A percentile compares a stretch with the other conserved stretches of the same genome.
Conservation (phyloP, 192 early-diverging fungal species). For the Geranomyces variabilis region DNA sequence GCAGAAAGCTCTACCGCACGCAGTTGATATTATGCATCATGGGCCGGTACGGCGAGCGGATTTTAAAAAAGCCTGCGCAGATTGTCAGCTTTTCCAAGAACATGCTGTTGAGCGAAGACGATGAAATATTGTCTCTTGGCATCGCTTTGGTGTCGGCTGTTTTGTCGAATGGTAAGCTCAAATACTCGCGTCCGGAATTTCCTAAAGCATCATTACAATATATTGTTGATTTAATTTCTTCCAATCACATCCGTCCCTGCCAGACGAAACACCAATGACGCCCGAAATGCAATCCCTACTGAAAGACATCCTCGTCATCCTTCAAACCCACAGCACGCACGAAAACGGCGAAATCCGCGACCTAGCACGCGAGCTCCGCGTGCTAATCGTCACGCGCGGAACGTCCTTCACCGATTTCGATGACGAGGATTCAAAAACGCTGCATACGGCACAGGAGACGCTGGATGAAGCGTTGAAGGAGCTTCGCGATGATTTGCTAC, state of each 20-base stretch:
- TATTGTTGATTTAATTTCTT: not conserved
- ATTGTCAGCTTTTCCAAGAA: slow-evolving; percentile 56
- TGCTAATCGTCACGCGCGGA: slow-evolving; percentile 31
- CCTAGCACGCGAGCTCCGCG: slow-evolving; percentile 38
- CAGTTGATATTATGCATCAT: slow-evolving; percentile 69
- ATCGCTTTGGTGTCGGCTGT: slow-evolving; percentile 21
- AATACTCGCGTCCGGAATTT: too few relatives aligned
- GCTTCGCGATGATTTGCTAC: slow-evolving; percentile 75
- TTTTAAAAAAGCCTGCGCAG: slow-evolving; percentile 74
- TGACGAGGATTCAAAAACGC: not conserved
- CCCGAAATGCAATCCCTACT: slow-evolving; percentile 18
- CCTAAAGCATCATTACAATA: not conserved
- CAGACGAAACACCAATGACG: slow-evolving; percentile 1
- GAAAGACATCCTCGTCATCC: slow-evolving; percentile 36
- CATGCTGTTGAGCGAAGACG: slow-evolving; percentile 33
- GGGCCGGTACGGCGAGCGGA: slow-evolving; percentile 71
- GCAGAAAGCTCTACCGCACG: slow-evolving; percentile 35
- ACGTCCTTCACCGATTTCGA: not conserved
- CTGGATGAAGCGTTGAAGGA: slow-evolving; percentile 80
- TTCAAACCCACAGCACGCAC: slow-evolving; percentile 41
- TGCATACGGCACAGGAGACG: slow-evolving; percentile 48
- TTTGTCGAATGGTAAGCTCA: slow-evolving; percentile 25
- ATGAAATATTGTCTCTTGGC: slow-evolving; percentile 23
- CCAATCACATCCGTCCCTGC: too few relatives aligned
- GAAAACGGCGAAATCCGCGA: slow-evolving; percentile 28